phyloP scores from a whole-genome alignment of 352 stramenopile species.

The Pythium sukuiense region DNA sequence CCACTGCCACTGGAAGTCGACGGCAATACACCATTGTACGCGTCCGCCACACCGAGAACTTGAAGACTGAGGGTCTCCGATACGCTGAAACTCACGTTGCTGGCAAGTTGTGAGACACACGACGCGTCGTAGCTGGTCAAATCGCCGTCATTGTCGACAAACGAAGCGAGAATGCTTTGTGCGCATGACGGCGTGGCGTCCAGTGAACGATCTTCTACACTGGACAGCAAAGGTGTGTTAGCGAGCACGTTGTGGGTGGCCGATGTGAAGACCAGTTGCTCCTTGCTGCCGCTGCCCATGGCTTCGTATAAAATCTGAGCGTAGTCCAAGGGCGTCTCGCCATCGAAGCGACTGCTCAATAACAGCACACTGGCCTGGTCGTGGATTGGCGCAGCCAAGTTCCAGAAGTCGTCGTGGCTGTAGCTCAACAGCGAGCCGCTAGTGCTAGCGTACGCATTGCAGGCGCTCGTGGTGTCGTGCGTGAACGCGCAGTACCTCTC shows the following conservation, averaged over 20 bases:
- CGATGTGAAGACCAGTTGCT: constrained; percentile 42
- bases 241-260: constrained; percentile 45
- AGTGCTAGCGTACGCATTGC: constrained; percentile 21
- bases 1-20: background rate
- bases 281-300: constrained; percentile 41
- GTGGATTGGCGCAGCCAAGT: constrained; percentile 32
- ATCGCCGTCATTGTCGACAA: constrained; percentile 42
- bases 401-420: constrained; percentile 32
- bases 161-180: constrained; percentile 59
- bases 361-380: constrained; percentile 51
- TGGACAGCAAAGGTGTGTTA: constrained; percentile 17
- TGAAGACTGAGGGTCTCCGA: constrained; percentile 32
- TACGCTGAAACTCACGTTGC: constrained; percentile 35
- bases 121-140: constrained; percentile 52
- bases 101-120: constrained; percentile 42
- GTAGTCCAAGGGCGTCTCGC: constrained; percentile 40
- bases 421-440: constrained; percentile 38
- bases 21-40: constrained; percentile 43
- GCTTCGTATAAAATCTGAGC: constrained; percentile 41
- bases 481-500: constrained; percentile 67
- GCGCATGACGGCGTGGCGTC: constrained; percentile 45
- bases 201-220: constrained; percentile 12
- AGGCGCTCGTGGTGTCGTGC: constrained; percentile 38
- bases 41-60: constrained; percentile 48
- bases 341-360: constrained; percentile 49